These are phyloP conservation scores for Telopea speciosissima DNA, from an alignment of 177 flowering plant species.

Conservation along the genomic window DNA sequence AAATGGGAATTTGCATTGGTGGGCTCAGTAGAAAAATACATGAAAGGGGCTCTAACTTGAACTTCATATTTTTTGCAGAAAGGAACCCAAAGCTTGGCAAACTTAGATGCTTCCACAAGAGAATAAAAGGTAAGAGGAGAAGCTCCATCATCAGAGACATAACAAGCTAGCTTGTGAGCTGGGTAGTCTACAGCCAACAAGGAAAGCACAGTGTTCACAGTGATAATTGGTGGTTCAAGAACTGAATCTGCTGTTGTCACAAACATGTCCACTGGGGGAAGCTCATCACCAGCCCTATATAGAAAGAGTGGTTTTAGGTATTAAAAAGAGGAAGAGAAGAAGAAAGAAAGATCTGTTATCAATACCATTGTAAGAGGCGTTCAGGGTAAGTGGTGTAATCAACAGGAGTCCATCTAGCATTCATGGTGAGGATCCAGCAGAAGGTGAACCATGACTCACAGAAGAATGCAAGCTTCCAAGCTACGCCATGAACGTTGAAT, in stretches of 20 bases:
- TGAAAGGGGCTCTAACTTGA: slow-evolving; percentile 43
- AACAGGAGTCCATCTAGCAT: slow-evolving; percentile 40
- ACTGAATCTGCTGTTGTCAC: slow-evolving; percentile 54
- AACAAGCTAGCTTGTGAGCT: slow-evolving; percentile 45
- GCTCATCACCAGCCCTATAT: slow-evolving; percentile 25
- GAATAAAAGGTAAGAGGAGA: slow-evolving; percentile 47
- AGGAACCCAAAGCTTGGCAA: slow-evolving; percentile 53
- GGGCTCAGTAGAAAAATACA: slow-evolving; percentile 22
- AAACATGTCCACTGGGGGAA: slow-evolving; percentile 53
- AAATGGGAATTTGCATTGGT: neutral
- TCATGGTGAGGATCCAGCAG: slow-evolving; percentile 32
- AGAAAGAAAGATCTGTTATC: no score
- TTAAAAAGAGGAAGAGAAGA: neutral
- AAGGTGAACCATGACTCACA: slow-evolving; percentile 60
- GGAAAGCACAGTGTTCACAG: slow-evolving; percentile 53
- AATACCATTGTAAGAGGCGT: slow-evolving; percentile 30
- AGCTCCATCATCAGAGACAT: slow-evolving; percentile 52
- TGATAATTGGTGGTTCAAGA: slow-evolving; percentile 47
- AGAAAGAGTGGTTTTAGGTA: no score
- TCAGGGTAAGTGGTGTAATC: slow-evolving; percentile 34
- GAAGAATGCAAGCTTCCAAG: slow-evolving; percentile 38
- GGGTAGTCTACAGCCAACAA: slow-evolving; percentile 55
- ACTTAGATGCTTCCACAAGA: slow-evolving; percentile 38
- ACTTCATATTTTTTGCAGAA: slow-evolving; percentile 45
- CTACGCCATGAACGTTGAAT: slow-evolving; percentile 19